Conservation (phyloP, 331 rosid genomes). For the Dryas integrifolia region DNA sequence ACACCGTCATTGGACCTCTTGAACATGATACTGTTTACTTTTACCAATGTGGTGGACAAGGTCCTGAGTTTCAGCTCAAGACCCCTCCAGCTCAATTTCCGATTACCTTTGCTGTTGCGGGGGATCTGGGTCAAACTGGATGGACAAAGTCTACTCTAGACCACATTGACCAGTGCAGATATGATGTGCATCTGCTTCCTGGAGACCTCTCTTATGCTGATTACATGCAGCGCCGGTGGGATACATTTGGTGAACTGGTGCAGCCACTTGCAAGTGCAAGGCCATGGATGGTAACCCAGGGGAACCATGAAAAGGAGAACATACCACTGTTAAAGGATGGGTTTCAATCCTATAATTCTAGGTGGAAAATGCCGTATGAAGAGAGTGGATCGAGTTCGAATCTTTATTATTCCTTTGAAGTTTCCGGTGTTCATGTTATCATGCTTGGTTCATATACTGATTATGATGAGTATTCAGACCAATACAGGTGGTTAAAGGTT, state of each 20-base stretch:
- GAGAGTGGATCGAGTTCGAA: constrained; percentile 88
- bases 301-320: constrained; percentile 80
- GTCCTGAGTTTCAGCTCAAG: constrained; percentile 68
- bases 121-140: constrained; percentile 76
- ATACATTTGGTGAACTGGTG: constrained; percentile 76
- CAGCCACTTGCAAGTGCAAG: constrained; percentile 90
- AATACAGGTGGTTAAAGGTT: constrained; percentile 90
- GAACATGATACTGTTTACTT: constrained; percentile 61
- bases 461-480: constrained; percentile 69
- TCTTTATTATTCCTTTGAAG: constrained; percentile 91
- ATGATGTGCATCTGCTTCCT: constrained; percentile 76
- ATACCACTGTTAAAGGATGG: constrained; percentile 64
- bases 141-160: constrained; percentile 87
- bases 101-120: constrained; percentile 76
- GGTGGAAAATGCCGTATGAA: constrained; percentile 93
- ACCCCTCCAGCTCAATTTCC: constrained; percentile 90
- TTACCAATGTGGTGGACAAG: constrained; percentile 81
- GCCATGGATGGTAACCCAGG: constrained; percentile 98
- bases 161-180: constrained; percentile 70
- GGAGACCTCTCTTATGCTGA: constrained; percentile 92
- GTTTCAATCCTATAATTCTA: constrained; percentile 67
- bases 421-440: constrained; percentile 64
- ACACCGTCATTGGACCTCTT: constrained; percentile 81
- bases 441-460: constrained; percentile 93
- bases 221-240: constrained; percentile 69